Evolutionary conservation across 495 filamentous ascomycete species (phyloP).

Genomic region (Penicillium roqueforti): DNA sequence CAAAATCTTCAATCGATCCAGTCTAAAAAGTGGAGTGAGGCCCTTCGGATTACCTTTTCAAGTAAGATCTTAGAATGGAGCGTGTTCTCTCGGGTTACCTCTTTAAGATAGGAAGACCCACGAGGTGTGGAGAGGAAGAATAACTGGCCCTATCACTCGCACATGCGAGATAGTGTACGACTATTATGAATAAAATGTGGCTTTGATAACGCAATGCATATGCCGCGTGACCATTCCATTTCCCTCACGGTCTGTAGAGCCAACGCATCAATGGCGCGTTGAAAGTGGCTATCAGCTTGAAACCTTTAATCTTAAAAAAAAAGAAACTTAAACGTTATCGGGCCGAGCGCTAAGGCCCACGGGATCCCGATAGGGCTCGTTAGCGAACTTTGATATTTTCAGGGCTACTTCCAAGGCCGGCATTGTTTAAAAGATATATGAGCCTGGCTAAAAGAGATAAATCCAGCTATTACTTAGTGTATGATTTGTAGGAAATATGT

Average conservation of each 20-base stretch:
- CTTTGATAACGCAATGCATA: neutral
- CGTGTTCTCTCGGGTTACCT: slow-evolving; percentile 8
- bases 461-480: neutral
- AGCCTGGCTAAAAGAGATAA: neutral
- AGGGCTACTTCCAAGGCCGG: neutral
- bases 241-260: neutral
- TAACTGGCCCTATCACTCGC: neutral
- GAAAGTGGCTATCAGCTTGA: neutral
- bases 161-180: neutral
- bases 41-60: slow-evolving; percentile 8
- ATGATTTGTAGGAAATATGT: neutral
- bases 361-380: slow-evolving; percentile 10
- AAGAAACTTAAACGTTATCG: neutral
- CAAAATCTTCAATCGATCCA: slow-evolving; percentile 15
- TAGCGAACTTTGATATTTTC: neutral
- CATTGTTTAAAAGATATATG: neutral
- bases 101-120: slow-evolving; percentile 5
- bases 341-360: slow-evolving; percentile 1
- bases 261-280: neutral
- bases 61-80: slow-evolving; percentile 10
- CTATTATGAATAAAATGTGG: neutral
- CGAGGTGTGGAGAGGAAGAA: neutral
- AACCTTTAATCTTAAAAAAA: neutral
- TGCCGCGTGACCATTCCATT: neutral
- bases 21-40: slow-evolving; percentile 14